Conservation (phyloP, 441 rosid genomes). For the Pelargonium citronellum region DNA sequence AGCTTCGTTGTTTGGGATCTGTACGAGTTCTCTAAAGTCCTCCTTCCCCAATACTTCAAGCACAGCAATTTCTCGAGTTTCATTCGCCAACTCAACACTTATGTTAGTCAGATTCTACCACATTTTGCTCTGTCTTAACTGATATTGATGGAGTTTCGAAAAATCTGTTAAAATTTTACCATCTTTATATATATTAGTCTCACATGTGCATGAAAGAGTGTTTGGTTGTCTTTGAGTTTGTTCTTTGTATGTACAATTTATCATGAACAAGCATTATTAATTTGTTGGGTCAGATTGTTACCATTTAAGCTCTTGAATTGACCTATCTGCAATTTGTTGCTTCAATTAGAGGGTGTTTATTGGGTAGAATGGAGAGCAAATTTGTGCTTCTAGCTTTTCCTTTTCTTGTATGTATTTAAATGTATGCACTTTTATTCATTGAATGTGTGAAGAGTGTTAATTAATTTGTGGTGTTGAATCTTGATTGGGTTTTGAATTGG, state of each 20-base stretch:
- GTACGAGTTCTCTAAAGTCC: slow-evolving; percentile 36
- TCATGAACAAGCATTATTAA: not conserved
- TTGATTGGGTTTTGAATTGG: slow-evolving; percentile 10
- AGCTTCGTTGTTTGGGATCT: slow-evolving; percentile 63
- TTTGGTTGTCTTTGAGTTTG: not conserved
- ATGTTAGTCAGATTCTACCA: slow-evolving; percentile 31
- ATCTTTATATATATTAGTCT: too few species aligned
- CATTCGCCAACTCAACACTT: slow-evolving; percentile 65
- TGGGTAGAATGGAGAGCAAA: too few species aligned
- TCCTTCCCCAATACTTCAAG: slow-evolving; percentile 55
- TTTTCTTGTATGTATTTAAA: not conserved
- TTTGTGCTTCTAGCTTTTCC: not conserved
- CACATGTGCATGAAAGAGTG: too few species aligned
- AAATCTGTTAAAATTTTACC: too few species aligned
- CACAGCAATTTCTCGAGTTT: slow-evolving; percentile 71
- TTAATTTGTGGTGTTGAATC: not conserved
- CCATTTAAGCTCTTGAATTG: not conserved
- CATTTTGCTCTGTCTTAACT: too few species aligned
- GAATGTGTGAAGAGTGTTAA: not conserved
- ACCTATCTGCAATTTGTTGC: too few species aligned
- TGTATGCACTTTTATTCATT: not conserved
- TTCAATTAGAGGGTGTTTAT: too few species aligned
- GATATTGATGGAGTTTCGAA: too few species aligned
- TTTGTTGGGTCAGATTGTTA: not conserved
- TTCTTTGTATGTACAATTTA: not conserved